Evolutionary conservation across 164 flowering plant species (phyloP).

Genomic region (Saururus chinensis): DNA sequence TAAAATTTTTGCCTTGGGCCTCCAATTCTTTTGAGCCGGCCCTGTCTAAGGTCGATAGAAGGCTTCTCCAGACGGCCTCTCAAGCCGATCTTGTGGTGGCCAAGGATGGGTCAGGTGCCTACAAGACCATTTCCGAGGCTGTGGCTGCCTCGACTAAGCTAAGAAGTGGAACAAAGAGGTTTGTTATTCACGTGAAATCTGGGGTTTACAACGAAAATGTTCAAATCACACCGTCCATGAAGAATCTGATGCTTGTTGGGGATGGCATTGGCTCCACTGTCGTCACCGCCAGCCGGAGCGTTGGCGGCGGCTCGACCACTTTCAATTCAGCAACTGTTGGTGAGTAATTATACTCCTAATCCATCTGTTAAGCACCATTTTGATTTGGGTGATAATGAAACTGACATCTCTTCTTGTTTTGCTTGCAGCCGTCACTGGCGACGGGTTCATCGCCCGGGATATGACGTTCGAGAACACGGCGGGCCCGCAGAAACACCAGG

Average conservation of each 20-base stretch:
- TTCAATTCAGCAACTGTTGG: conserved; percentile 65
- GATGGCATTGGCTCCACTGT: conserved; percentile 56
- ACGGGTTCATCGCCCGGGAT: conserved; percentile 40
- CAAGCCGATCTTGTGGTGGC: conserved; percentile 53
- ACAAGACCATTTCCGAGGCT: conserved; percentile 45
- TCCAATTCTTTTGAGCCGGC: no score
- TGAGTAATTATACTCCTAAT: conserved; percentile 11
- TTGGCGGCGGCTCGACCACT: conserved; percentile 47
- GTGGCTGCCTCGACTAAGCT: conserved; percentile 23
- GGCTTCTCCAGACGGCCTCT: conserved; percentile 25
- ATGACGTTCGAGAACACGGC: conserved; percentile 60
- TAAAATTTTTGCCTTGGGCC: no score
- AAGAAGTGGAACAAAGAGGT: conserved; percentile 21
- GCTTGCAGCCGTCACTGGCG: conserved; percentile 37
- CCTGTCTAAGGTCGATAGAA: no score
- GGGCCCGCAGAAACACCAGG: conserved; percentile 52
- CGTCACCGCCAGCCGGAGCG: conserved; percentile 36
- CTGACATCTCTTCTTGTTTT: neutral
- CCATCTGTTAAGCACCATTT: neutral
- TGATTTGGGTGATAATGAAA: neutral
- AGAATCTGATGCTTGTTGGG: conserved; percentile 52
- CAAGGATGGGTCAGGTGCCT: conserved; percentile 53
- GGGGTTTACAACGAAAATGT: conserved; percentile 55
- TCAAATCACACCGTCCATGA: conserved; percentile 25
- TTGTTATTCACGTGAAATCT: conserved; percentile 39